Evolutionary conservation across 306 rosid species (phyloP).

Genomic region (Betula pendula): DNA sequence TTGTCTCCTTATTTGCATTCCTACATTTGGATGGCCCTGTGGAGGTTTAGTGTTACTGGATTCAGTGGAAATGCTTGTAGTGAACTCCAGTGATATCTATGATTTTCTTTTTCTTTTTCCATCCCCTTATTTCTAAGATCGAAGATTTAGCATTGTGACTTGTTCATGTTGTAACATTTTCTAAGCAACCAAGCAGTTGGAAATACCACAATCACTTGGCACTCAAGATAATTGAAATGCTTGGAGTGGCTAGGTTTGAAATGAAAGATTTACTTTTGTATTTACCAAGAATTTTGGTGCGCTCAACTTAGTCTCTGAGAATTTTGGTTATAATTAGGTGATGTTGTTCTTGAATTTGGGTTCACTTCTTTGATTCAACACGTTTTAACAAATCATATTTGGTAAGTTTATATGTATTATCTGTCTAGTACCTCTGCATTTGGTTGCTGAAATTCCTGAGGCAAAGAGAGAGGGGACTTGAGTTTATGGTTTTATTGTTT

Average conservation of each 20-base stretch:
- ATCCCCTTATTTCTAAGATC: background rate
- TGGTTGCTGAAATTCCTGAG: background rate
- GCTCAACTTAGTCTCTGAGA: background rate
- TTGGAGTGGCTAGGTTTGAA: background rate
- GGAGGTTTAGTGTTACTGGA: background rate
- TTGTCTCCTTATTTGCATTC: background rate
- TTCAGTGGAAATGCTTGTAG: background rate
- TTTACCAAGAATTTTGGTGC: background rate
- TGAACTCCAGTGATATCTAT: background rate
- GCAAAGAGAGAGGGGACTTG: background rate
- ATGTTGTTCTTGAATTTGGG: background rate
- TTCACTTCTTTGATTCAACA: background rate
- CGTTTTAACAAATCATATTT: background rate
- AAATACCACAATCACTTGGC: background rate
- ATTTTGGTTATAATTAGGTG: background rate
- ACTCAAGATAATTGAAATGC: background rate
- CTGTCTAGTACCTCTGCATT: background rate
- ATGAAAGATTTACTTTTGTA: background rate
- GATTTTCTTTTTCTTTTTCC: conserved; percentile 5
- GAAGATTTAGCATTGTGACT: background rate
- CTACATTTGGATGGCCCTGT: background rate
- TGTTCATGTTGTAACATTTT: background rate
- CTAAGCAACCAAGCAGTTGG: background rate
- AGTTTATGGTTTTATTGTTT: background rate
- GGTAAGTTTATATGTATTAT: background rate